Evolutionary conservation across 2,329 filamentous ascomycete species (phyloP).

Genomic region (Xylariales sp.): DNA sequence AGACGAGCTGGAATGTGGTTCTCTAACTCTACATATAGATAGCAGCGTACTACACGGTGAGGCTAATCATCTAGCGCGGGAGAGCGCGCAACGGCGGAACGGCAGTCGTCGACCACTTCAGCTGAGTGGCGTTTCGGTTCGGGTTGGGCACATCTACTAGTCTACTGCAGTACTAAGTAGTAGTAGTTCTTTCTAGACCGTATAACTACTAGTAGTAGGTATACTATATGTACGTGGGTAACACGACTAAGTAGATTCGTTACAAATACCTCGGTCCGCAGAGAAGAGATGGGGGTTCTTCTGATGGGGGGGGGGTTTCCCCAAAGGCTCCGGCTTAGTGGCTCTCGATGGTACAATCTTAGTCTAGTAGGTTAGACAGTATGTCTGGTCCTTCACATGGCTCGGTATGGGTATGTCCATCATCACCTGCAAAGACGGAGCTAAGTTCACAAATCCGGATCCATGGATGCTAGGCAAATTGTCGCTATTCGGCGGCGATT

Average conservation of each 20-base stretch:
- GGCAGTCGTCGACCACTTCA: not conserved
- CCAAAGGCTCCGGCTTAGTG: not conserved
- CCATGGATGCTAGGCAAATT: too few species aligned
- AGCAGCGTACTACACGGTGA: not conserved
- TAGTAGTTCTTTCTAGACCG: too few species aligned
- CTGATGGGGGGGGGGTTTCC: too few species aligned
- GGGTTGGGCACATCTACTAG: not conserved
- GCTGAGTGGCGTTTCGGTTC: not conserved
- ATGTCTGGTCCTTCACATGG: slow-evolving; percentile 5
- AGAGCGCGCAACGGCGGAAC: not conserved
- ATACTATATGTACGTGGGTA: too few species aligned
- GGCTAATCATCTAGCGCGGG: not conserved
- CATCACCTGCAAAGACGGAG: not conserved
- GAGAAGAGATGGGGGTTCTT: not conserved
- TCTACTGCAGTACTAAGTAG: not conserved
- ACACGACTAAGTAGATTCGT: not conserved
- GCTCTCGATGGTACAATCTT: not conserved
- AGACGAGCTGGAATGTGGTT: not conserved
- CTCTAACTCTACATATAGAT: too few species aligned
- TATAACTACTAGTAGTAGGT: not conserved
- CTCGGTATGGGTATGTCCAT: not conserved
- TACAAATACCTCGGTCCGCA: not conserved
- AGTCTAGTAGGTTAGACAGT: not conserved
- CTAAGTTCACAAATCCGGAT: slow-evolving; percentile 3
- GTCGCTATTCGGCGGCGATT: too few species aligned